Percentiles rank a stretch among this genome's conserved stretches.
Conservation (phyloP, 2,329 filamentous ascomycete species). For the Orbilia javanica region DNA sequence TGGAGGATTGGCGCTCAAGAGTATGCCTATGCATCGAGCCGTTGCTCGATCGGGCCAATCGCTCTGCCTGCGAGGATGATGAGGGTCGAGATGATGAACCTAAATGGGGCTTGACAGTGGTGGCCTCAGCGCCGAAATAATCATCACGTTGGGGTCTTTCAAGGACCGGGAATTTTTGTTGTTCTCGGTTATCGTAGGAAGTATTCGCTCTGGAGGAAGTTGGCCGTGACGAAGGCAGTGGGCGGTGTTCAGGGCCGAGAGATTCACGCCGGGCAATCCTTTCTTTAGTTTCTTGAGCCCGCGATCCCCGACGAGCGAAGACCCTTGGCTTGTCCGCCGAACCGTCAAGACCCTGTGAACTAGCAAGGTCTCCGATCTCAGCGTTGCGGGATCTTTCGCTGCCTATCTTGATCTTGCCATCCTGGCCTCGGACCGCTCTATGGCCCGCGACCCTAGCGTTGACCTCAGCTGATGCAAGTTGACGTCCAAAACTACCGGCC, state of each 20-base stretch:
- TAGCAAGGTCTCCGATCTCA: neutral
- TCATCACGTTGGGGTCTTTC: conserved; percentile 3
- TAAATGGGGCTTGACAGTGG: neutral
- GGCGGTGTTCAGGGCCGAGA: conserved; percentile 1
- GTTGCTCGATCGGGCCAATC: conserved; percentile 11
- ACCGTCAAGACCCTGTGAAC: neutral
- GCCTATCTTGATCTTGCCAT: neutral
- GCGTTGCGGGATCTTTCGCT: neutral
- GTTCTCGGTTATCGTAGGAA: neutral
- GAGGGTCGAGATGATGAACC: conserved; percentile 15
- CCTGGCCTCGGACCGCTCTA: conserved; percentile 10
- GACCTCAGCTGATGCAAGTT: conserved; percentile 44
- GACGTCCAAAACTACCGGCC: conserved; percentile 37
- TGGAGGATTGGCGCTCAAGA: conserved; percentile 8
- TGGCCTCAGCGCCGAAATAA: conserved; percentile 8
- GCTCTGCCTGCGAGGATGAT: conserved; percentile 1
- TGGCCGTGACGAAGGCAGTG: conserved; percentile 7
- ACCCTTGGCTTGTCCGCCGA: neutral
- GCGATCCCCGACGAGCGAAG: neutral
- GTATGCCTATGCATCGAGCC: conserved; percentile 17
- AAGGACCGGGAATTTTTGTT: conserved; percentile 12
- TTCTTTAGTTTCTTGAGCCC: neutral
- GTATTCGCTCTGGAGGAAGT: conserved; percentile 5
- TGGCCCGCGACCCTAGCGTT: conserved; percentile 54
- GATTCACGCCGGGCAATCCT: neutral